These are phyloP conservation scores for Coemansia interrupta DNA, from an alignment of 192 early-diverging fungal species.

Conservation along the genomic window DNA sequence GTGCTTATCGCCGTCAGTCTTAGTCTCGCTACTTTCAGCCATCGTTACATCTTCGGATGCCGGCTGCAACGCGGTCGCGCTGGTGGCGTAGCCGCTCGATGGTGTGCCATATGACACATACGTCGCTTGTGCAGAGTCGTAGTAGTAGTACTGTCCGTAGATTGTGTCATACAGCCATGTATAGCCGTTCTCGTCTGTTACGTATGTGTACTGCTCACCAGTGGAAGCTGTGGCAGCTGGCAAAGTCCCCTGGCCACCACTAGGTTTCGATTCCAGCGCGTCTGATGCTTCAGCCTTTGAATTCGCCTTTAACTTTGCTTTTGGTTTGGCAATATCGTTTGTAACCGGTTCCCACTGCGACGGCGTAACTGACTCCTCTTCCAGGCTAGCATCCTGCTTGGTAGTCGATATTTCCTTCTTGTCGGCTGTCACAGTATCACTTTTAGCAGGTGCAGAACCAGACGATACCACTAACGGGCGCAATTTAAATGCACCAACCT, in stretches of 20 bases:
- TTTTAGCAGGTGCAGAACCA: background rate
- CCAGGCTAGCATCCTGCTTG: background rate
- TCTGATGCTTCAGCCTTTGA: background rate
- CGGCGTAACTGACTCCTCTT: background rate
- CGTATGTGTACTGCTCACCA: slow-evolving; percentile 44
- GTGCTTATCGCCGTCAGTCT: slow-evolving; percentile 13
- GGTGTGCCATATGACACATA: slow-evolving; percentile 26
- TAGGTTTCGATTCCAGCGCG: background rate
- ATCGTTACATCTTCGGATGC: background rate
- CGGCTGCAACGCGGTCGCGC: background rate
- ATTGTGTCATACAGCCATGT: slow-evolving; percentile 40
- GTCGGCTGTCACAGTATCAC: no score
- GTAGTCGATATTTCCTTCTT: background rate
- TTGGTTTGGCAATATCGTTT: background rate
- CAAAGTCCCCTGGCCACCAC: background rate
- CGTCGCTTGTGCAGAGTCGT: slow-evolving; percentile 24
- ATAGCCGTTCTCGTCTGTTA: slow-evolving; percentile 39
- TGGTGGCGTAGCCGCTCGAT: slow-evolving; percentile 1
- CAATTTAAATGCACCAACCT: background rate
- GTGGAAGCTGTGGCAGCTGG: background rate
- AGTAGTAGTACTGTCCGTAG: slow-evolving; percentile 50
- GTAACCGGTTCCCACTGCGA: background rate
- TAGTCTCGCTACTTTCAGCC: background rate
- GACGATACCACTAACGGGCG: slow-evolving; percentile 1
- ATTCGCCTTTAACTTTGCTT: slow-evolving; percentile 1